Percentiles rank a stretch among this genome's conserved stretches.
Conservation (phyloP, 306 rosid genomes). For the Rosa multiflora region DNA sequence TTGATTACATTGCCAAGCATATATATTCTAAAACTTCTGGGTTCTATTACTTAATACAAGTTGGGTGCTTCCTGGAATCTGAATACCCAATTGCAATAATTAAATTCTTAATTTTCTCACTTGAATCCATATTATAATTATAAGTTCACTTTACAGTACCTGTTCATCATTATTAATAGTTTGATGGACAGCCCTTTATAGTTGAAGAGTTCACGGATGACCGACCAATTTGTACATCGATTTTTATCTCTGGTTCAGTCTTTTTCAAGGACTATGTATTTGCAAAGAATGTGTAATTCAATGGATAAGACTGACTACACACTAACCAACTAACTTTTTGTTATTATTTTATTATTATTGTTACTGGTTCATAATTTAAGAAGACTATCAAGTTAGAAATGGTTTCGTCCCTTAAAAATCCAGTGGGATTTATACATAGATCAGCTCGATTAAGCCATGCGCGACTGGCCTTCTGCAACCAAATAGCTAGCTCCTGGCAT, state of each 20-base stretch:
- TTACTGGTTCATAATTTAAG: neutral
- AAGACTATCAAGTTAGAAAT: neutral
- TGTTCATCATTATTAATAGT: slow-evolving; percentile 7
- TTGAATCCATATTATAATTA: slow-evolving; percentile 4
- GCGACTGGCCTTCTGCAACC: neutral
- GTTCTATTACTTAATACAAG: slow-evolving; percentile 28
- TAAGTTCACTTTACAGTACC: neutral
- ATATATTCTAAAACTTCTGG: neutral
- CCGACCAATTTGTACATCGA: neutral
- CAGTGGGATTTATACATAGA: no score
- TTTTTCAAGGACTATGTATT: neutral
- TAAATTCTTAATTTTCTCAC: slow-evolving; percentile 22
- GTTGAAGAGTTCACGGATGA: slow-evolving; percentile 11
- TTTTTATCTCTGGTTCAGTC: neutral
- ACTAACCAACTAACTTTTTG: neutral
- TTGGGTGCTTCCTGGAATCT: slow-evolving; percentile 39
- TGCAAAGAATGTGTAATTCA: neutral
- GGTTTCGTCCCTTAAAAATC: no score
- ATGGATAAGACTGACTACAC: slow-evolving; percentile 3
- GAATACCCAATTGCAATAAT: slow-evolving; percentile 29
- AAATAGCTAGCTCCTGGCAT: neutral
- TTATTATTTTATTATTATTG: neutral
- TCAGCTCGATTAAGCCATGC: neutral
- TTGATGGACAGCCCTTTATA: neutral
- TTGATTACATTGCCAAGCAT: neutral